Conservation (phyloP, 352 stramenopile species). For the Phytophthora kernoviae region DNA sequence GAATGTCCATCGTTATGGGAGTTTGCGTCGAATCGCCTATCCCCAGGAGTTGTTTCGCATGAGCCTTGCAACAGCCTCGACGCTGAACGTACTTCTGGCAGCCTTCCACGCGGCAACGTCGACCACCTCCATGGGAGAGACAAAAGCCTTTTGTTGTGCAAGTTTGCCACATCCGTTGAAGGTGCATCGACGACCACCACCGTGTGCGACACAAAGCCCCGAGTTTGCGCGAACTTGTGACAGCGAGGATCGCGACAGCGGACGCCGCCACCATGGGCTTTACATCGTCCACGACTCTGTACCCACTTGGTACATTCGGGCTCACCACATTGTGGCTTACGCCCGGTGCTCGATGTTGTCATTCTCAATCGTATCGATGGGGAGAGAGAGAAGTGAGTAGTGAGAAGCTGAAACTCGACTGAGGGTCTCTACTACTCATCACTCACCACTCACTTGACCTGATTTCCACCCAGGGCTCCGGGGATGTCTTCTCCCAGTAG, state of each 20-base stretch:
- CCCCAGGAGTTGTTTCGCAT: slow-evolving; percentile 46
- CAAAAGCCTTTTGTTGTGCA: slow-evolving; percentile 70
- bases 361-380: background rate
- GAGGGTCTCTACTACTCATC: too few relatives aligned
- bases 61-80: slow-evolving; percentile 73
- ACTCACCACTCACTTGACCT: too few relatives aligned
- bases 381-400: too few relatives aligned
- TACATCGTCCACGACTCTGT: slow-evolving; percentile 70
- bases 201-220: slow-evolving; percentile 71
- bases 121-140: slow-evolving; percentile 68
- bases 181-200: slow-evolving; percentile 64
- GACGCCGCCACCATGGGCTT: slow-evolving; percentile 78
- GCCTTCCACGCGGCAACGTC: slow-evolving; percentile 54
- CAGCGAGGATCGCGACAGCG: slow-evolving; percentile 64
- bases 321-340: slow-evolving; percentile 41
- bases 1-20: too few relatives aligned
- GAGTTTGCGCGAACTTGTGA: slow-evolving; percentile 73
- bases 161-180: slow-evolving; percentile 62
- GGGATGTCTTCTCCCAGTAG: too few relatives aligned
- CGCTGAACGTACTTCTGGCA: slow-evolving; percentile 82
- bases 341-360: background rate
- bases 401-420: too few relatives aligned
- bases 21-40: background rate
- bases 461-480: too few relatives aligned
- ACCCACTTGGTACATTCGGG: slow-evolving; percentile 70